Evolutionary conservation across 768 basidiomycete species (phyloP), one percentile per base, ranked within the genome.

Genomic region (Antrodiella citrinella): DNA sequence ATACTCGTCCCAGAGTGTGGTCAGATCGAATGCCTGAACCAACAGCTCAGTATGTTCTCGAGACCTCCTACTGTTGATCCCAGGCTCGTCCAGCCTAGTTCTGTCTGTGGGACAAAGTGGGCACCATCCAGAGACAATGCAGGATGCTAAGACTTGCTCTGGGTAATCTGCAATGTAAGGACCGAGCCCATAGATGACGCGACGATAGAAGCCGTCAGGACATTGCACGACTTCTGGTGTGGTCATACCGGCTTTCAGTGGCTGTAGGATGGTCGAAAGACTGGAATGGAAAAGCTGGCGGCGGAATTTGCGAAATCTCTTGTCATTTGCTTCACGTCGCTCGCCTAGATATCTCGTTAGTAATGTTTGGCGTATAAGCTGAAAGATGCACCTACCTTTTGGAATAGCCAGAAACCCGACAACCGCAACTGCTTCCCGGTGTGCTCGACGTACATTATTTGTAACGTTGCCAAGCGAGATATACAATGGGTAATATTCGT

Each of bases 1-100:
- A 54, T 60, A 67, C 0, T 66, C 51, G 30, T 65, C 59, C 70
- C 70, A 69, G 10, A 67, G 48, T 7, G 54, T 60, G 15, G 25
- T 47, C 2, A 19, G 12, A 26, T n/a, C 25, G 18, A 9, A 43
- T 43, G 5, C 41, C 41, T 22, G 9, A 19, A 43, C 10, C 9
- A 43, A 18, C 5, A 9, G 5, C 41, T 7, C 18, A n/a, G 41
- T 43, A 22, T 43, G 41, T 9, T 43, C n/a, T 9, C 18, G 35
- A 38, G 10, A 10, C 35, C 35, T 10, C 10, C 10, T 10, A 38
- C 35, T 18, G 18, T 18, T 38, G n/a, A n/a, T 38, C 10, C 10
- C 35, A 10, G 26, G 47, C 2, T 50, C 45, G 2, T 3, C 25
- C 9, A 3, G 22, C 19, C 19, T 13, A 15, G 4, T 47, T 3